phyloP scores from a whole-genome alignment of 176 grass and related monocot genomes.

The Typha latifolia region DNA sequence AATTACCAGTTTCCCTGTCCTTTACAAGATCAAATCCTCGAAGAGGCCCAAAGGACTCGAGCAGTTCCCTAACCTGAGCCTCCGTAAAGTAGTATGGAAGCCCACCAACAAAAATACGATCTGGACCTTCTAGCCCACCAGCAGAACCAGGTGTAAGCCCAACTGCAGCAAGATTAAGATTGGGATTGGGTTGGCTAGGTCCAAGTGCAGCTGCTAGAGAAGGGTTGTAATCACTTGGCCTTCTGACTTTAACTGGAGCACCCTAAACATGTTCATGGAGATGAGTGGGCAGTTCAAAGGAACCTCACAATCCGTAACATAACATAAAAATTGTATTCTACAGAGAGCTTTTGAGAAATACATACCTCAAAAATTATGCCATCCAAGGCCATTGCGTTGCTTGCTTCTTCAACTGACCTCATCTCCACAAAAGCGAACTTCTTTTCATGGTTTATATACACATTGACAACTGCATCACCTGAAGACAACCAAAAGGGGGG shows the following conservation, averaged over 20 bases:
- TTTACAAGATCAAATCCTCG: slow-evolving; percentile 97
- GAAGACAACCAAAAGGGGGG: background rate
- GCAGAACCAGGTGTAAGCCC: slow-evolving; percentile 80
- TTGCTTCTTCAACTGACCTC: slow-evolving; percentile 99
- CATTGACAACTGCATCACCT: slow-evolving; percentile 97
- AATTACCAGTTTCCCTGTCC: slow-evolving; percentile 94
- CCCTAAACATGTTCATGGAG: slow-evolving; percentile 23
- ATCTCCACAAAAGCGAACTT: slow-evolving; percentile 99
- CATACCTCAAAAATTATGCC: slow-evolving; percentile 84
- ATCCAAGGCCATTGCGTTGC: slow-evolving; percentile 97
- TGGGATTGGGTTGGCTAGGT: slow-evolving; percentile 86
- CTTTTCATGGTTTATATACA: slow-evolving; percentile 99
- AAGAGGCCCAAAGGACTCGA: slow-evolving; percentile 87
- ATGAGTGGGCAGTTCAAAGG: background rate
- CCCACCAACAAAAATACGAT: slow-evolving; percentile 91
- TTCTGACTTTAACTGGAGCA: slow-evolving; percentile 87
- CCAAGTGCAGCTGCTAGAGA: slow-evolving; percentile 89
- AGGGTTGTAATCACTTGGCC: slow-evolving; percentile 91
- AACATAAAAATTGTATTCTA: background rate
- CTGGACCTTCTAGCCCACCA: slow-evolving; percentile 90
- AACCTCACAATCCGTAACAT: background rate
- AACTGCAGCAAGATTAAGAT: slow-evolving; percentile 90
- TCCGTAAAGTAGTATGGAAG: slow-evolving; percentile 98
- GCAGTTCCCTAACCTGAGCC: slow-evolving; percentile 84
- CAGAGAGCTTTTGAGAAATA: background rate